phyloP scores from a whole-genome alignment of 1,284 basidiomycete genomes.

The Microbotryum saponariae region DNA sequence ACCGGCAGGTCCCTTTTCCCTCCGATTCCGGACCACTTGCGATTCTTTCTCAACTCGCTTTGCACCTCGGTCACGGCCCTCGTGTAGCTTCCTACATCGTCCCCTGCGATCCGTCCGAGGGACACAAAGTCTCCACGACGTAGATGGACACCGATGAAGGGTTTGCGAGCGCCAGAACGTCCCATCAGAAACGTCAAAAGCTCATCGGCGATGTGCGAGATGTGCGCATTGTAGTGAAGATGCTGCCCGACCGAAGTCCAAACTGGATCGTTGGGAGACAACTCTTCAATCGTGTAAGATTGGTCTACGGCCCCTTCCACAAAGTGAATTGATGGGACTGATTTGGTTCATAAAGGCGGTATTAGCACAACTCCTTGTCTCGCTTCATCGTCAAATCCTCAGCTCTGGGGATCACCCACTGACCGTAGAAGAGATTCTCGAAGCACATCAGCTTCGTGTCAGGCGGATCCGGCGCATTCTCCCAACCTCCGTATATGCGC shows the following conservation, averaged over 20 bases:
- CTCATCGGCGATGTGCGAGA: slow-evolving; percentile 29
- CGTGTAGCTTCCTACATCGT: slow-evolving; percentile 16
- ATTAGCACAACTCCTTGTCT: background rate
- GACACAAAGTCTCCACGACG: slow-evolving; percentile 22
- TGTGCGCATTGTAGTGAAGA: slow-evolving; percentile 22
- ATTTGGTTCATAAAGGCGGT: background rate
- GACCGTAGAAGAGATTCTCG: slow-evolving; percentile 27
- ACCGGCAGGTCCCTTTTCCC: slow-evolving; percentile 9
- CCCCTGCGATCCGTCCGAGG: slow-evolving; percentile 9
- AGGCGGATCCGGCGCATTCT: slow-evolving; percentile 19
- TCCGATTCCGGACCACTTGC: background rate
- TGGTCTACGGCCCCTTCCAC: slow-evolving; percentile 20
- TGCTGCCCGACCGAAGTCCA: slow-evolving; percentile 22
- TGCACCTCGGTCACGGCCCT: slow-evolving; percentile 15
- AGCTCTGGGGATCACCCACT: background rate
- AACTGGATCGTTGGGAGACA: slow-evolving; percentile 25
- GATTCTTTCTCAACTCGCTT: background rate
- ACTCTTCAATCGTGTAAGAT: slow-evolving; percentile 25
- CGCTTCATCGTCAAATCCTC: background rate
- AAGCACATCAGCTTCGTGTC: slow-evolving; percentile 28
- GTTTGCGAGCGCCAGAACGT: slow-evolving; percentile 6
- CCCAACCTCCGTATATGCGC: slow-evolving; percentile 7
- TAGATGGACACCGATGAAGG: slow-evolving; percentile 26
- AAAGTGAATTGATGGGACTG: slow-evolving; percentile 21
- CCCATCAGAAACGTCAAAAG: slow-evolving; percentile 23